These are phyloP conservation scores for Leucocoprinus birnbaumii DNA, from an alignment of 768 basidiomycete genomes.

Conservation along the genomic window DNA sequence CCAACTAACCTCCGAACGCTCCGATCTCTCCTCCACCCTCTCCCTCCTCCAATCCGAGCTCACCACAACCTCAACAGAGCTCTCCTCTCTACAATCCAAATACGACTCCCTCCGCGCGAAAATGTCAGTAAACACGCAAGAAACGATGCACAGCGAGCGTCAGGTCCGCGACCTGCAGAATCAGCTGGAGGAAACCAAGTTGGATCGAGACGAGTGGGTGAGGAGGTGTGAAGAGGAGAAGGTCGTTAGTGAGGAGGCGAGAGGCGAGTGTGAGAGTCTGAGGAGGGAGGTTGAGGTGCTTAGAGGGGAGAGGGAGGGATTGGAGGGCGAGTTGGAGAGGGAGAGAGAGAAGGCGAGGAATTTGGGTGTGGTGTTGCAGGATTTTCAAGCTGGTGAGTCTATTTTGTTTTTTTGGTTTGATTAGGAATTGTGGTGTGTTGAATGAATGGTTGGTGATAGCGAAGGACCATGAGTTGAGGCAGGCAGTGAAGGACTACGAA, in stretches of 20 bases:
- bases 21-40: slow-evolving; percentile 66
- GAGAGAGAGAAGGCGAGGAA: slow-evolving; percentile 79
- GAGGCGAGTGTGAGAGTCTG: slow-evolving; percentile 50
- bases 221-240: slow-evolving; percentile 55
- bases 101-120: too few relatives aligned
- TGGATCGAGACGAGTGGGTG: slow-evolving; percentile 72
- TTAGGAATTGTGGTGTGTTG: neutral
- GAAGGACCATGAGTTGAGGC: slow-evolving; percentile 86
- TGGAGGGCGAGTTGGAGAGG: slow-evolving; percentile 52
- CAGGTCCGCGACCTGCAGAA: slow-evolving; percentile 78
- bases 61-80: slow-evolving; percentile 63
- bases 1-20: slow-evolving; percentile 73
- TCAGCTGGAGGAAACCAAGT: slow-evolving; percentile 84
- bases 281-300: slow-evolving; percentile 69
- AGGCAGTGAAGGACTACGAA: slow-evolving; percentile 83
- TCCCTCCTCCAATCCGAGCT: slow-evolving; percentile 83
- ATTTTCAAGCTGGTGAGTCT: slow-evolving; percentile 88
- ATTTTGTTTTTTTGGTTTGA: neutral
- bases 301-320: slow-evolving; percentile 53
- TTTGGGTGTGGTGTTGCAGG: slow-evolving; percentile 89
- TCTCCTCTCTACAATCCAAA: slow-evolving; percentile 62
- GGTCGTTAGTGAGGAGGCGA: slow-evolving; percentile 67
- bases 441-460: slow-evolving; percentile 39
- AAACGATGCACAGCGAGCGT: slow-evolving; percentile 67
- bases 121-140: too few relatives aligned